A percentile compares a stretch with the other conserved stretches of the same genome.
Evolutionary conservation across 2,329 filamentous ascomycete genomes (phyloP).

Genomic region (Exophiala mesophila): DNA sequence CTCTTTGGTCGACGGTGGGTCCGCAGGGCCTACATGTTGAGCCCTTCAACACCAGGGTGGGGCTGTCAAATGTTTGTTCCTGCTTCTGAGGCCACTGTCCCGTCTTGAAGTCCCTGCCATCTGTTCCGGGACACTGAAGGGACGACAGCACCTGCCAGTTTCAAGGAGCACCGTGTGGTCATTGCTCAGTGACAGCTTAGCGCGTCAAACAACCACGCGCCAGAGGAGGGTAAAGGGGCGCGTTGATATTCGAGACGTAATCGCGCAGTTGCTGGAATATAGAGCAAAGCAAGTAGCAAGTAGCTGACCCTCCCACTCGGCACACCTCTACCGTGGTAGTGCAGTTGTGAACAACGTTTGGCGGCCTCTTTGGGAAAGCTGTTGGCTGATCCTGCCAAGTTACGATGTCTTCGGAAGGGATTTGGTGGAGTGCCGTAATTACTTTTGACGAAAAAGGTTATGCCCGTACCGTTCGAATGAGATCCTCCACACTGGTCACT

Average conservation of each 20-base stretch:
- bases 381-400: conserved; percentile 6
- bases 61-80: conserved; percentile 6
- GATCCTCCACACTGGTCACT: background rate
- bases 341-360: too few species aligned
- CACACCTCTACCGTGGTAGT: too few species aligned
- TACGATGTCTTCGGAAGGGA: conserved; percentile 13
- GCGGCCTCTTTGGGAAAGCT: background rate
- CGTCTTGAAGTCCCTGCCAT: conserved; percentile 16
- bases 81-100: conserved; percentile 11
- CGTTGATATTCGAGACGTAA: conserved; percentile 1
- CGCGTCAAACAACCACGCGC: conserved; percentile 11
- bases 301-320: too few species aligned
- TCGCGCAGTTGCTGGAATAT: too few species aligned
- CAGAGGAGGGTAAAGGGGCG: conserved; percentile 12
- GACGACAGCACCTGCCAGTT: conserved; percentile 17
- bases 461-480: conserved; percentile 5
- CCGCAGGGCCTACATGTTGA: conserved; percentile 1
- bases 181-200: conserved; percentile 8
- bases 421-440: conserved; percentile 4
- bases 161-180: conserved; percentile 15
- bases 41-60: conserved; percentile 1
- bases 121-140: conserved; percentile 12
- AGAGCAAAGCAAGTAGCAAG: too few species aligned
- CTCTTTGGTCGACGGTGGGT: conserved; percentile 5
- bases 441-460: conserved; percentile 8